Percentiles rank a stretch among this genome's conserved stretches.
Conservation (phyloP, 768 basidiomycete genomes). For the Lentinula raphanica region DNA sequence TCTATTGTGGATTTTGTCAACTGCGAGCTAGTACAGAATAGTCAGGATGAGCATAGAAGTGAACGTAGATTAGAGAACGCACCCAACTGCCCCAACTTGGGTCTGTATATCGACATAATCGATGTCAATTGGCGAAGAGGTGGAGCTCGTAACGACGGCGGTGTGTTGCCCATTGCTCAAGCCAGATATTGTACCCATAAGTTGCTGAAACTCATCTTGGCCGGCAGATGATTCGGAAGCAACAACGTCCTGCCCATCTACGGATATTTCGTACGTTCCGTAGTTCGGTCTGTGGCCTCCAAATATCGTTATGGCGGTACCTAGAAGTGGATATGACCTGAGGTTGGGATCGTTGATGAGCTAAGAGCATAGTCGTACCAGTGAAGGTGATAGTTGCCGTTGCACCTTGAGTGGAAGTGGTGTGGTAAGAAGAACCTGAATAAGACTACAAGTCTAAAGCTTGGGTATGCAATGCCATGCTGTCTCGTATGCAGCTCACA, state of each 20-base stretch:
- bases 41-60: background rate
- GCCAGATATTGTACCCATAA: slow-evolving; percentile 38
- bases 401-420: slow-evolving; percentile 38
- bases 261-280: slow-evolving; percentile 38
- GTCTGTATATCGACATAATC: slow-evolving; percentile 42
- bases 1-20: slow-evolving; percentile 30
- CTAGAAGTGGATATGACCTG: slow-evolving; percentile 17
- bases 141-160: slow-evolving; percentile 41
- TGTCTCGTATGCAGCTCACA: slow-evolving; percentile 21
- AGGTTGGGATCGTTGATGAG: background rate
- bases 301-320: slow-evolving; percentile 49
- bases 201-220: slow-evolving; percentile 26
- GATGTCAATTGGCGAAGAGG: slow-evolving; percentile 41
- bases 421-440: slow-evolving; percentile 39
- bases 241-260: slow-evolving; percentile 39
- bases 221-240: slow-evolving; percentile 29
- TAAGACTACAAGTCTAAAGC: too few relatives aligned
- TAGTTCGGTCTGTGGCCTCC: slow-evolving; percentile 42
- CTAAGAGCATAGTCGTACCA: slow-evolving; percentile 26
- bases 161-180: slow-evolving; percentile 42
- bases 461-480: too few relatives aligned
- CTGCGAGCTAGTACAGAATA: slow-evolving; percentile 16
- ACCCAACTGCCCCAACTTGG: slow-evolving; percentile 33
- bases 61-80: slow-evolving; percentile 6
- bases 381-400: slow-evolving; percentile 46